Evolutionary conservation across 768 basidiomycete species (phyloP), one percentile per base, ranked within the genome.

Genomic region (Kondoa malvinella): DNA sequence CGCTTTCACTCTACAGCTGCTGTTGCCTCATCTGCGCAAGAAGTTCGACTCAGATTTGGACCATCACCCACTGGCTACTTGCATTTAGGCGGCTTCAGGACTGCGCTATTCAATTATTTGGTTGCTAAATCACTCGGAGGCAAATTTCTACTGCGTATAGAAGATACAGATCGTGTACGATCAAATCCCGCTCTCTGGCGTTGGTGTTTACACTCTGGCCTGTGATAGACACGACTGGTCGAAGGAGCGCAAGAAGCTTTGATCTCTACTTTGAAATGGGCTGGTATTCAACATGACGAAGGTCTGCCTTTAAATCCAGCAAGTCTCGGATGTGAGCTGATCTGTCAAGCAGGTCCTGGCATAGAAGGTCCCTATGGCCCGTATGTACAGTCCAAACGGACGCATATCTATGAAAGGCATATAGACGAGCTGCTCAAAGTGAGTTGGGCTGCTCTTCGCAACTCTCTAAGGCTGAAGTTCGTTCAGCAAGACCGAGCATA

Each of bases 1-100:
- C 40, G 40, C 21, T 50, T 8, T 50, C 40, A 50, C 50, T 50
- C 65, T 27, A 26, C 65, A 4, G 16, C 65, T 40, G 25, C 34
- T 34, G 34, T 31, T 57, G 33, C 30, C 14, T 17, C 30, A 33
- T 14, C 29, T n/a, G 58, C 12, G 58, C 58, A 15, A n/a, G 25
- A 56, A 25, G 66, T 67, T 17, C 80, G 91, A 21, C 77, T 97
- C 17, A 86, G 95, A 17, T 97, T 99, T 77, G 95, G 94, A 1
- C 95, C 95, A 0, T 97, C 95, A 0, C 95, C 95, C 0, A 99
- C 95, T 0, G 95, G 95, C 1, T 82, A 86, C 33, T 80, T 97
- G 2, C 95, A 99, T 77, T 84, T 99, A 1, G 95, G 95, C 0
- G 95, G 95, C 0, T 83, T 99, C 16, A 80, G 95, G 21, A 97